phyloP scores from a whole-genome alignment of 768 basidiomycete genomes.

The Termitomyces titanicus region DNA sequence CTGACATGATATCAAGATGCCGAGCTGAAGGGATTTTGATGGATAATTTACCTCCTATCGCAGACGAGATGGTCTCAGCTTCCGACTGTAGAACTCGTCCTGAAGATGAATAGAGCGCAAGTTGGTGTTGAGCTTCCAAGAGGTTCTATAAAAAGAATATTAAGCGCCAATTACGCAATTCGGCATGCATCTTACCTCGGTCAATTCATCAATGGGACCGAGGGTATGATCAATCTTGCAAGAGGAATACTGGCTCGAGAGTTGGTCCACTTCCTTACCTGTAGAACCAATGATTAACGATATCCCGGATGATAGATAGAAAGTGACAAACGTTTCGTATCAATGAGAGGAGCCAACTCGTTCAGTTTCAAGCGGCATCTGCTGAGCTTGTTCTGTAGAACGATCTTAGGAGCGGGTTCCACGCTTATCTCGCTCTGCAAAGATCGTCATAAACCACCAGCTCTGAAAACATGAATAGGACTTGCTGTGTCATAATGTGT shows the following conservation, averaged over 20 bases:
- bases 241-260: slow-evolving; percentile 40
- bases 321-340: slow-evolving; percentile 52
- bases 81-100: slow-evolving; percentile 61
- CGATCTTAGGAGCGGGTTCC: slow-evolving; percentile 69
- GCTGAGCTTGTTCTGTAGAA: slow-evolving; percentile 75
- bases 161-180: slow-evolving; percentile 6
- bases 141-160: slow-evolving; percentile 44
- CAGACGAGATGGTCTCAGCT: slow-evolving; percentile 52
- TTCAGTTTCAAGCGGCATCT: slow-evolving; percentile 57
- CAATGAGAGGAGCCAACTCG: slow-evolving; percentile 55
- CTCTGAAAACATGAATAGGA: neutral
- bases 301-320: neutral
- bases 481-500: slow-evolving; percentile 75
- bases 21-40: no score
- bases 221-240: slow-evolving; percentile 46
- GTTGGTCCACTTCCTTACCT: slow-evolving; percentile 57
- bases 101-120: slow-evolving; percentile 49
- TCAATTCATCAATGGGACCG: slow-evolving; percentile 55
- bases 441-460: neutral
- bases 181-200: slow-evolving; percentile 40
- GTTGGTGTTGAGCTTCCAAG: slow-evolving; percentile 61
- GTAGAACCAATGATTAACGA: slow-evolving; percentile 9
- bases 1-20: slow-evolving; percentile 31
- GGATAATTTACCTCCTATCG: slow-evolving; percentile 55
- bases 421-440: slow-evolving; percentile 57